Base-by-base conservation (phyloP, 805 yeast genomes). In the Tetrapisispora namnaoensis region DNA sequence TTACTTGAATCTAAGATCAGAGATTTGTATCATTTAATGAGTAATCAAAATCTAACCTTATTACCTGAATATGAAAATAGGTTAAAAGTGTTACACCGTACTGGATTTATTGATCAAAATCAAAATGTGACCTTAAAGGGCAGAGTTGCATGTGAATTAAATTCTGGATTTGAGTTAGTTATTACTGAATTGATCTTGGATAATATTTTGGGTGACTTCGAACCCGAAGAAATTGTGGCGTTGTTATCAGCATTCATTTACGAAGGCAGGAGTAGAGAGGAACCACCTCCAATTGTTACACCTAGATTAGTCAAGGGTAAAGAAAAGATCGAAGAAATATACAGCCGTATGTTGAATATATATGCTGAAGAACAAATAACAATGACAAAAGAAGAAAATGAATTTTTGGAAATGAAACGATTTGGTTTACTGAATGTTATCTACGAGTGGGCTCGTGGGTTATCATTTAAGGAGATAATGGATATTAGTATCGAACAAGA, bases 381-480 rank as follows among this genome's bases (percentile, higher is more conserved):
- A 18, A 69, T 88, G 55, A 86, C 95, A 0, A 73, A 82, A 11
- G 98, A 90, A 47, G 98, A 91, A 57, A 83, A 82, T 45, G 85
- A 83, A 51, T 93, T 91, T 59, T 69, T 83, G 54, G 95, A 87
- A 49, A 77, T 83, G 54, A 83, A 87, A 58, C 73, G 98, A 55
- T 93, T 93, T 67, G 95, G 91, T 0, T 73, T 93, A 59, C 86
- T 88, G 67, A 91, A 89, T 63, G 96, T 88, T 13, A 96, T 91
- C 4, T 93, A 91, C 64, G 97, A 93, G 68, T 93, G 99, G 99
- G 96, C 98, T 1, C 75, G 95, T 55, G 99, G 99, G 2, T 76
- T 83, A 74, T 76, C 95, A 0, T 93, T 93, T 71, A 83, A 84
- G 54, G 95, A 88, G 50, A 91, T 93, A 54, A 93, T 90, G 83